phyloP scores from a whole-genome alignment of 2,329 filamentous ascomycete genomes.

The Ceratocystis alfenasii region DNA sequence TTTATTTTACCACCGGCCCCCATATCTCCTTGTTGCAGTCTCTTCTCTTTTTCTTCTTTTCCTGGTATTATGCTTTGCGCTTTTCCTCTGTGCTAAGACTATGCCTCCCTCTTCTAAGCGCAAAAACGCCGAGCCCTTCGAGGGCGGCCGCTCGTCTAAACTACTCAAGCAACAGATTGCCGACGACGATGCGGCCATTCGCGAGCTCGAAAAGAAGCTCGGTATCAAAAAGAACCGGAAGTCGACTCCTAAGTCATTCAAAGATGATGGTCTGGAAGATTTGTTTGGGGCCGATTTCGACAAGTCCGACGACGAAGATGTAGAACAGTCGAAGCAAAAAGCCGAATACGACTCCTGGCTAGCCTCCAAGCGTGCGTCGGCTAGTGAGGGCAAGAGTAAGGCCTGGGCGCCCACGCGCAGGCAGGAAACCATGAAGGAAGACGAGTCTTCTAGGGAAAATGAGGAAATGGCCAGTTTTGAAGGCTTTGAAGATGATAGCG shows the following conservation, averaged over 20 bases:
- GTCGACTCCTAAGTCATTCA: constrained; percentile 57
- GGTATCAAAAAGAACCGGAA: constrained; percentile 69
- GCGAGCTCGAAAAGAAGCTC: constrained; percentile 72
- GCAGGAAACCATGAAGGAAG: not conserved
- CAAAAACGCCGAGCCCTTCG: constrained; percentile 9
- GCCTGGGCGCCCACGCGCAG: constrained; percentile 1
- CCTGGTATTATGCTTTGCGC: too few species aligned
- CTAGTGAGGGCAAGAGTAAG: not conserved
- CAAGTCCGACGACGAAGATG: constrained; percentile 37
- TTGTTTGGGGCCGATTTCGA: constrained; percentile 58
- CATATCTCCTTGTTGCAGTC: not conserved
- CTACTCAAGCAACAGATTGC: constrained; percentile 51
- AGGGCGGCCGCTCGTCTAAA: constrained; percentile 19
- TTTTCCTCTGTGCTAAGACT: not conserved
- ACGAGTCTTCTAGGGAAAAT: not conserved
- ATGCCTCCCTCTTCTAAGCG: constrained; percentile 16
- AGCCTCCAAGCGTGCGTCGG: constrained; percentile 27
- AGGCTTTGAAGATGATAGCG: constrained; percentile 6
- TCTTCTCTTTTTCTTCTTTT: not conserved
- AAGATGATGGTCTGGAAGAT: constrained; percentile 72
- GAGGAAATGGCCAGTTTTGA: not conserved
- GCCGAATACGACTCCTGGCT: constrained; percentile 49
- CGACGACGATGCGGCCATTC: constrained; percentile 80
- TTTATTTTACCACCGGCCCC: too few species aligned
- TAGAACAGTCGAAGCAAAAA: constrained; percentile 51